Evolutionary conservation across 495 filamentous ascomycete genomes (phyloP).

Genomic region (Hapsidospora chrysogenum): DNA sequence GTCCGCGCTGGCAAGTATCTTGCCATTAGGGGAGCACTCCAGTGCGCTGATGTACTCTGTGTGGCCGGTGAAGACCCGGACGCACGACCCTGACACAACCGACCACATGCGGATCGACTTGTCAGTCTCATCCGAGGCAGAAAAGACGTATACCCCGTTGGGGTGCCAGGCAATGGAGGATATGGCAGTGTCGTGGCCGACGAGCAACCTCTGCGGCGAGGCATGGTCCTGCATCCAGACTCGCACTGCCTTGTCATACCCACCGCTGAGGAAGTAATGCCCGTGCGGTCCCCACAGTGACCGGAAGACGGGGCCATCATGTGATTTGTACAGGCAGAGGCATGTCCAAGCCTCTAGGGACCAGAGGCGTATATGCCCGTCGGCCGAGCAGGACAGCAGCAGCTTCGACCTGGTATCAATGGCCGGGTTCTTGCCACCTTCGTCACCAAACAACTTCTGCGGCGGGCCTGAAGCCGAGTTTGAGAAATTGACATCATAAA

Average conservation of each 20-base stretch:
- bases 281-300: constrained; percentile 84
- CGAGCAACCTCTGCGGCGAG: constrained; percentile 72
- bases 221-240: constrained; percentile 86
- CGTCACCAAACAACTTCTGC: constrained; percentile 21
- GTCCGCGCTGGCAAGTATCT: constrained; percentile 76
- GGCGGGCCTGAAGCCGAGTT: constrained; percentile 44
- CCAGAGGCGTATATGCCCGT: constrained; percentile 82
- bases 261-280: constrained; percentile 82
- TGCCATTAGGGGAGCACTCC: constrained; percentile 72
- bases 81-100: constrained; percentile 65
- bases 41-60: constrained; percentile 67
- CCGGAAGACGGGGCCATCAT: constrained; percentile 77
- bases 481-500: constrained; percentile 82
- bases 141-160: constrained; percentile 84
- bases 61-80: constrained; percentile 86
- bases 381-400: constrained; percentile 74
- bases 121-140: constrained; percentile 60
- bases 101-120: constrained; percentile 95
- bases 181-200: constrained; percentile 79
- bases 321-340: constrained; percentile 82
- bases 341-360: constrained; percentile 78
- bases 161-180: constrained; percentile 80
- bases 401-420: constrained; percentile 45
- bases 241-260: constrained; percentile 76
- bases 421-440: constrained; percentile 25